Evolutionary conservation across 2,329 filamentous ascomycete species (phyloP).

Genomic region (Trichoderma sp.): DNA sequence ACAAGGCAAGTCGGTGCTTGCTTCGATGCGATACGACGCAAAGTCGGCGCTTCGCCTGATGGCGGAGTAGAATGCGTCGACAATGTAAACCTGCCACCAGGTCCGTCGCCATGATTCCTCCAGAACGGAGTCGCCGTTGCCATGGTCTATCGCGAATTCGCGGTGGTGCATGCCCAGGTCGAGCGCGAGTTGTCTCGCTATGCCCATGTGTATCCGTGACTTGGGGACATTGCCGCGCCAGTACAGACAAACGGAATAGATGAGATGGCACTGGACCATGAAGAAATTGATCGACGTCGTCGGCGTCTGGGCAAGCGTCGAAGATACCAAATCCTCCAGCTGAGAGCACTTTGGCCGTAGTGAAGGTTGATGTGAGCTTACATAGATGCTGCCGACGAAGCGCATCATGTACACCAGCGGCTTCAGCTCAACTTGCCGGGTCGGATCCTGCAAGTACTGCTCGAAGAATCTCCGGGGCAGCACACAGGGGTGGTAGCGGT

Average conservation of each 20-base stretch:
- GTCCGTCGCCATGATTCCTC: constrained; percentile 67
- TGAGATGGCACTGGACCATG: constrained; percentile 40
- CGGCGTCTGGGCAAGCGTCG: not conserved
- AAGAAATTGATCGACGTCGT: constrained; percentile 30
- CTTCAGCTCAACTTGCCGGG: constrained; percentile 21
- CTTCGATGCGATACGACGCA: constrained; percentile 43
- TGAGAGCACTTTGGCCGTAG: not conserved
- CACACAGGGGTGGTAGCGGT: constrained; percentile 37
- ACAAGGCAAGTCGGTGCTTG: constrained; percentile 63
- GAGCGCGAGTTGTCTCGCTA: constrained; percentile 59
- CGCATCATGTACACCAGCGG: constrained; percentile 35
- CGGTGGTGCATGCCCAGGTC: constrained; percentile 60
- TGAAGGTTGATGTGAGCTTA: constrained; percentile 26
- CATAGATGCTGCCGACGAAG: constrained; percentile 41
- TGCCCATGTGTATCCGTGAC: constrained; percentile 39
- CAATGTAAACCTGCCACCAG: constrained; percentile 70
- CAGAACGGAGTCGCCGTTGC: constrained; percentile 47
- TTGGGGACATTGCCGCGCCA: constrained; percentile 35
- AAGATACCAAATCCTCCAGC: constrained; percentile 21
- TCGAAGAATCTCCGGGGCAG: constrained; percentile 31
- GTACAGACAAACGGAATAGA: constrained; percentile 42
- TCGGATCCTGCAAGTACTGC: constrained; percentile 17
- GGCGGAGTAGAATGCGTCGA: constrained; percentile 53
- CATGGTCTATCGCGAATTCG: constrained; percentile 53
- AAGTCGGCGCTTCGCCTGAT: constrained; percentile 36